Evolutionary conservation across 2,329 filamentous ascomycete genomes (phyloP), one percentile per base, ranked within the genome.

Genomic region (Coniella vitis): DNA sequence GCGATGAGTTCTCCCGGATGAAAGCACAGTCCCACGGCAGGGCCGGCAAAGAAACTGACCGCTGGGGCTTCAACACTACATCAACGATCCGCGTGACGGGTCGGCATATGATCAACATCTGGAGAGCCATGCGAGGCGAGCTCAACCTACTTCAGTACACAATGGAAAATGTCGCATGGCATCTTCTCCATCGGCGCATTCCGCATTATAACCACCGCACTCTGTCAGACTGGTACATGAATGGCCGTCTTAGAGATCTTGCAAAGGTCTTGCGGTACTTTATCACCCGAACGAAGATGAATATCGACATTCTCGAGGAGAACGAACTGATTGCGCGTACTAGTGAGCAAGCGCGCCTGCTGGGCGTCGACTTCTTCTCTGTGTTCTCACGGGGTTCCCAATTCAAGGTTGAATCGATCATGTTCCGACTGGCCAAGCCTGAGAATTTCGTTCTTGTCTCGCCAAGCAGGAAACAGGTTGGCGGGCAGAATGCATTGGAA

Each of bases 381-480:
- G 93, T 98, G 47, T 93, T 96, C 61, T 91, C 87, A 5, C 80
- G 93, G 47, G 93, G 93, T 14, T 97, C 90, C 0, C 93, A 98
- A 62, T 97, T 94, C 76, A 98, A 98, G 65, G 93, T 98, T 36
- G 93, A 98, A 67, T 96, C 91, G 1, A 83, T 96, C 58, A 97
- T 98, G 93, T 96, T 97, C 61, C 83, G 93, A 38, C 96, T 98
- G 57, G 91, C 93, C 38, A 98, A 98, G 63, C 90, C 93, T 0
- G 93, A 98, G 64, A 95, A 93, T 58, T 94, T 93, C 59, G 73
- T 97, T 7, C 75, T 98, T 1, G 79, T 95, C 1, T 97, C 90
- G 7, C 93, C 93, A 0, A 94, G 85, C 63, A 80, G 84, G 54
- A 91, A 90, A 64, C 93, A 98, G 64, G 91, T 97, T 2, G 91